Evolutionary conservation across 805 yeast genomes (phyloP), one percentile per base, ranked within the genome.

Genomic region (Pichia thaimueangensis): DNA sequence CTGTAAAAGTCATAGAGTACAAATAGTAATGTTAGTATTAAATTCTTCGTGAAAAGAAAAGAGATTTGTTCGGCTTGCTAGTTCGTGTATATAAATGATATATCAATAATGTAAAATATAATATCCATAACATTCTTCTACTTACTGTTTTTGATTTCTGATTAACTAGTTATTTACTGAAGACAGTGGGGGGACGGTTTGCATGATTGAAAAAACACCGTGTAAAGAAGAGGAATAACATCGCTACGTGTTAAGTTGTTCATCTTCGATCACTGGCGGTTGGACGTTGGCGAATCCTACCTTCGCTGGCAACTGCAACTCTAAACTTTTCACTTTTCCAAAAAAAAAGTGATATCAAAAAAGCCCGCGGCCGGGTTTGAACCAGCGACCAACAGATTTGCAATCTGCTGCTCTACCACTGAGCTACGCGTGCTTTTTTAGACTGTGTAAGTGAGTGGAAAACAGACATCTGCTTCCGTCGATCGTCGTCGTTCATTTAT

Each of bases 401-500:
- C 95, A 86, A 86, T 86, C 95, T 82, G 86, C 89, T 83, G 93
- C 94, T 89, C 91, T 85, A 84, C 95, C 93, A 81, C 93, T 85
- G 91, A 88, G 94, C 94, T 89, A 85, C 52, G 40, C 55, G 54
- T 50, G 54, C 55, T 19, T 32, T 30, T 25, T 11, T 25, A 25
- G n/a, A n/a, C n/a, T n/a, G n/a, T n/a, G n/a, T n/a, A n/a, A n/a
- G n/a, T n/a, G n/a, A n/a, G n/a, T n/a, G n/a, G n/a, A n/a, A n/a
- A n/a, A n/a, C n/a, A n/a, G n/a, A n/a, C n/a, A n/a, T n/a, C n/a
- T n/a, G n/a, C n/a, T n/a, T n/a, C n/a, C n/a, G n/a, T n/a, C n/a
- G n/a, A n/a, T n/a, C n/a, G n/a, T n/a, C n/a, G n/a, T n/a, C n/a
- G n/a, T n/a, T n/a, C n/a, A n/a, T n/a, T n/a, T n/a, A n/a, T n/a